phyloP scores from a whole-genome alignment of 768 basidiomycete genomes.

The Panus rudis region DNA sequence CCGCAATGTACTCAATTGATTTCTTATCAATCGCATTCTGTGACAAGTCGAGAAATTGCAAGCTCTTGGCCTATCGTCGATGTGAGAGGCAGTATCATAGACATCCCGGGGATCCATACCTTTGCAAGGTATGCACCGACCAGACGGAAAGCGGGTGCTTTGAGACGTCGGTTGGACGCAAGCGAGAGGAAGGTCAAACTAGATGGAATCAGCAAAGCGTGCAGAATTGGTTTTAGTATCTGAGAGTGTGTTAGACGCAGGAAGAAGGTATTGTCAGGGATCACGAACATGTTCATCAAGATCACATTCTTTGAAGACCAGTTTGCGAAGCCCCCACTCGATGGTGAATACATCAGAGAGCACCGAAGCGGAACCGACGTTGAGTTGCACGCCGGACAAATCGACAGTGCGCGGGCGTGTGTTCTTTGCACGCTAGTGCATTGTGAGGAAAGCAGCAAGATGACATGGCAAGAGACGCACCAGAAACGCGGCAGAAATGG shows the following conservation, averaged over 20 bases:
- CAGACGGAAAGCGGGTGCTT: conserved; percentile 66
- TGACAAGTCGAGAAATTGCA: conserved; percentile 88
- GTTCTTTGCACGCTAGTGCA: conserved; percentile 44
- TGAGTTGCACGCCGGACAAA: conserved; percentile 74
- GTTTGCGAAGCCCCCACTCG: conserved; percentile 87
- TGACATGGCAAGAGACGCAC: conserved; percentile 31
- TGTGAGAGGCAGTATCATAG: background rate
- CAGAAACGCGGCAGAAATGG: conserved; percentile 65
- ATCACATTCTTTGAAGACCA: conserved; percentile 82
- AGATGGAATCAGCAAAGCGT: conserved; percentile 79
- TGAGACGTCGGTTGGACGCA: conserved; percentile 80
- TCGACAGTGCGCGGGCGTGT: conserved; percentile 66
- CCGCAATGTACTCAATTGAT: conserved; percentile 74
- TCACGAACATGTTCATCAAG: conserved; percentile 69
- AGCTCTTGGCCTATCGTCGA: conserved; percentile 50
- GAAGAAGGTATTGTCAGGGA: background rate
- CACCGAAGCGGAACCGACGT: conserved; percentile 60
- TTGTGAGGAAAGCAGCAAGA: background rate
- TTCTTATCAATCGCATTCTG: conserved; percentile 82
- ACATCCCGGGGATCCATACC: conserved; percentile 30
- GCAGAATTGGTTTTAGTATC: conserved; percentile 85
- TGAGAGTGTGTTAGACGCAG: conserved; percentile 22
- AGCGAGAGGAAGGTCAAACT: conserved; percentile 78
- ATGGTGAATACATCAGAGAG: conserved; percentile 88
- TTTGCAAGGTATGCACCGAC: conserved; percentile 76